Base-by-base conservation (phyloP, 306 rosid species). In the Lathyrus tuberosus region DNA sequence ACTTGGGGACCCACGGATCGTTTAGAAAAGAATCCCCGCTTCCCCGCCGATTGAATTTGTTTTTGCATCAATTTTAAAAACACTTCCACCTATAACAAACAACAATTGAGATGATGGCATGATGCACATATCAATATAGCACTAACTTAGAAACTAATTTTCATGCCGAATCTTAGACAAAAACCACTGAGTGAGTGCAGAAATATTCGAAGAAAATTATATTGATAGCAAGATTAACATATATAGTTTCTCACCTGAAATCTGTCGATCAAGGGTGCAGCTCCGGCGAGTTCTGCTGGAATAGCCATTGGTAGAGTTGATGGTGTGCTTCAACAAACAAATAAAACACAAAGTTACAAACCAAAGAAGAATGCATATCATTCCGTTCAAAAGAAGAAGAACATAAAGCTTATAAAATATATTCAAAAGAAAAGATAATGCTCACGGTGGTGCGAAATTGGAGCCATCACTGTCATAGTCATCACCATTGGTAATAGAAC, bases 11-110 rank as follows among this genome's bases (percentile, higher is more conserved):
- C 91, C 3, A 84, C 79, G 4, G 94, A 82, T 74, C 85, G 87
- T 84, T 86, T 91, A n/a, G 86, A 82, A 73, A 91, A 91, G 71
- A 91, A 87, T 12, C 96, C 95, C 8, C 97, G 97, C 78, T 89
- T 91, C 20, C 96, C 97, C 46, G 95, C 85, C 10, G 96, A 91
- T 35, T 89, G 97, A 79, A 91, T 91, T 72, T 91, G 96, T 38
- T 91, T 91, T 70, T 91, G 94, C 96, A 91, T 89, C 76, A 84
- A 70, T 79, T 87, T 89, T 65, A 91, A 62, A 72, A 91, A 91
- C 26, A 87, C 95, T 58, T 91, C 96, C 49, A 91, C 96, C 97
- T 91, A 59, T 33, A 68, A 67, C 68, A 59, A 61, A 76, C 28
- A 49, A 68, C 6, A 60, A 24, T 9, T 24, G 59, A 48, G 73